Base-by-base conservation (phyloP, 2,329 filamentous ascomycete genomes). In the Colletotrichum tofieldiae region DNA sequence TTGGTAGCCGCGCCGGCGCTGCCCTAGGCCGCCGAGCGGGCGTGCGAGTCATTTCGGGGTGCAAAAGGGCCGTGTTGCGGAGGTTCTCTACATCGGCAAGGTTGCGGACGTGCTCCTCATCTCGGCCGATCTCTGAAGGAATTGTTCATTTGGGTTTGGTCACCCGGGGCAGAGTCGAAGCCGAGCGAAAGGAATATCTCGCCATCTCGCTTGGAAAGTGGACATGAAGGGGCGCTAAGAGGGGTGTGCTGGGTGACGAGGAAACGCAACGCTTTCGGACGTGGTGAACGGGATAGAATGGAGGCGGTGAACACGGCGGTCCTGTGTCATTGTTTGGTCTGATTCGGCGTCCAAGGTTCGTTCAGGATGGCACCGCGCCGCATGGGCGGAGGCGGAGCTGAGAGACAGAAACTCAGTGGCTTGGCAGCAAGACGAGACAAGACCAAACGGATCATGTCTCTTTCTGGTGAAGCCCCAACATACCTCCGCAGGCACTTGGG, bases 341-440 rank as follows among this genome's bases (percentile, higher is more conserved):
- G 29, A 54, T 35, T 54, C 39, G 26, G n/a, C n/a, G 37, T 39
- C 23, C 47, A 51, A 51, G 56, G 29, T 61, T 61, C n/a, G 32
- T 61, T 29, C 39, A 45, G n/a, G 20, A 59, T 45, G 29, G 58
- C 14, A 32, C 41, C 35, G 26, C 52, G 23, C 23, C 39, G 59
- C 51, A 63, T 23, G 41, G 56, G 29, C 29, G 29, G 29, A 32
- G 29, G 59, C 26, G 45, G 39, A 49, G 51, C 39, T 56, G 41
- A 47, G 58, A 45, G 18, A 52, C n/a, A 23, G 35, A 51, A 23
- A 45, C 51, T 47, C 23, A 35, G 16, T 65, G 43, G 67, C 43
- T 56, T 67, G 63, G 55, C 67, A 71, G 55, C 39, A 62, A 70
- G 68, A 71, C 47, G 26, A 71, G 63, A 59, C 62, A 54, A 65